Conservation (phyloP, 176 grass and related monocot species). For the Metroxylon sagu region DNA sequence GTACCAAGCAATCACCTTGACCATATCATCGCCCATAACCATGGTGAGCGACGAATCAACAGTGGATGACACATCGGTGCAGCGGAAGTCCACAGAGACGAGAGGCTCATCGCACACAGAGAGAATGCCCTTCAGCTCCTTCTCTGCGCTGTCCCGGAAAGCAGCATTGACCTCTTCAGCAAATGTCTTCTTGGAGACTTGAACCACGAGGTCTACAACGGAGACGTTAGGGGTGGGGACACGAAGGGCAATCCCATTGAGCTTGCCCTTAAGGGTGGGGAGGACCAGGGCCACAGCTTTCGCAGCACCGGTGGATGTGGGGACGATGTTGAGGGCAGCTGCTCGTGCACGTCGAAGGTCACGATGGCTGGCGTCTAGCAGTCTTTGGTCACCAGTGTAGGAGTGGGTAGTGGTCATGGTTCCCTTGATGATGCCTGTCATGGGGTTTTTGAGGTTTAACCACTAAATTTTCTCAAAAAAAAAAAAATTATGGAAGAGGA, state of each 20-base stretch:
- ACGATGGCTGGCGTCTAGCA: conserved; percentile 72
- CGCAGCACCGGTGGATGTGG: conserved; percentile 68
- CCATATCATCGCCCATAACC: conserved; percentile 50
- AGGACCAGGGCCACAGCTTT: conserved; percentile 83
- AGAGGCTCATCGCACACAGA: conserved; percentile 66
- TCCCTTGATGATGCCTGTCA: conserved; percentile 78
- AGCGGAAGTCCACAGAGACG: conserved; percentile 76
- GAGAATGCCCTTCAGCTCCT: conserved; percentile 59
- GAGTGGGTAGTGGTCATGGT: conserved; percentile 89
- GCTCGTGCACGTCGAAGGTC: conserved; percentile 74
- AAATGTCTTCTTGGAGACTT: conserved; percentile 67
- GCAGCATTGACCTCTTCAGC: conserved; percentile 79
- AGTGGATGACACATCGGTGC: conserved; percentile 47
- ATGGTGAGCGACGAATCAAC: conserved; percentile 14
- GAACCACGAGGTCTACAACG: conserved; percentile 75
- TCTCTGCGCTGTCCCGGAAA: conserved; percentile 46
- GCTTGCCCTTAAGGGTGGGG: conserved; percentile 79
- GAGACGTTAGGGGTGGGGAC: conserved; percentile 75
- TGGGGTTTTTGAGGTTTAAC: not conserved
- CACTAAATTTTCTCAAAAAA: no score
- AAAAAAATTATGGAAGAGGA: no score
- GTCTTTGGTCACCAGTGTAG: conserved; percentile 76
- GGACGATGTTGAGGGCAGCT: conserved; percentile 84
- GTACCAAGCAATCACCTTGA: conserved; percentile 37
- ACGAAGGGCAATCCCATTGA: conserved; percentile 39